phyloP scores from a whole-genome alignment of 1,284 basidiomycete genomes.

The Ustilago hordei region DNA sequence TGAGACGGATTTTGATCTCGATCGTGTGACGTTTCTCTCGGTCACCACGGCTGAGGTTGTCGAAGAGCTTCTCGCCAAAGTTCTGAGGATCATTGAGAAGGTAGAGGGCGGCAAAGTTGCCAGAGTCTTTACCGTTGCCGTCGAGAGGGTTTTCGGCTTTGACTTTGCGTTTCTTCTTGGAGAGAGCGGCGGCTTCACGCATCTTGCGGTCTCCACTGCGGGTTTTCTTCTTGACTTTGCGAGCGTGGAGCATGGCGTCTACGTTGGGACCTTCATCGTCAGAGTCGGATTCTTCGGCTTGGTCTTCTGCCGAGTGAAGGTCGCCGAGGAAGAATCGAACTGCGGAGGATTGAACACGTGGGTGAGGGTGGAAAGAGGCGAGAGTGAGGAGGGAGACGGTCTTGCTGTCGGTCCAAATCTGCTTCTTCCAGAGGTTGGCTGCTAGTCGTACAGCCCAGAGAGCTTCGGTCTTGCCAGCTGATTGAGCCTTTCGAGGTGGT shows the following conservation, averaged over 20 bases:
- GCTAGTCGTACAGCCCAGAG: slow-evolving; percentile 98
- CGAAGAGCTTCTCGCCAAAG: slow-evolving; percentile 94
- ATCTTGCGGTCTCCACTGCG: slow-evolving; percentile 63
- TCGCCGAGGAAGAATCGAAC: slow-evolving; percentile 95
- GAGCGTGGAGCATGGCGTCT: slow-evolving; percentile 59
- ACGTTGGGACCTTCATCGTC: slow-evolving; percentile 57
- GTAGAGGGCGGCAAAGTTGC: slow-evolving; percentile 92
- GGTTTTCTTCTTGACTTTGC: slow-evolving; percentile 68
- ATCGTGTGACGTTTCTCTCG: slow-evolving; percentile 84
- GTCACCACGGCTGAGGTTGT: slow-evolving; percentile 80
- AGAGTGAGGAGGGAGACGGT: slow-evolving; percentile 91
- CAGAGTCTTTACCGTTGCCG: slow-evolving; percentile 37
- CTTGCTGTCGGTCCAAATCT: slow-evolving; percentile 93
- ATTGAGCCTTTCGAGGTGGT: slow-evolving; percentile 72
- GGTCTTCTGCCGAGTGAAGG: slow-evolving; percentile 65
- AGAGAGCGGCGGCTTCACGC: slow-evolving; percentile 59
- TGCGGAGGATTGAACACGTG: slow-evolving; percentile 94
- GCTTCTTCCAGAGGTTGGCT: slow-evolving; percentile 93
- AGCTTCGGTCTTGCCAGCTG: slow-evolving; percentile 75
- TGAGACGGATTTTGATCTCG: slow-evolving; percentile 95
- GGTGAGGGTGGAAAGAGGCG: slow-evolving; percentile 91
- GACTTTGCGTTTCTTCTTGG: slow-evolving; percentile 57
- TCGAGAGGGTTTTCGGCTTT: slow-evolving; percentile 54
- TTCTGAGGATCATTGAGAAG: slow-evolving; percentile 95
- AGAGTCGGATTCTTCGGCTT: slow-evolving; percentile 52